phyloP scores from a whole-genome alignment of 176 grass and related monocot species.

The Avena atlantica region DNA sequence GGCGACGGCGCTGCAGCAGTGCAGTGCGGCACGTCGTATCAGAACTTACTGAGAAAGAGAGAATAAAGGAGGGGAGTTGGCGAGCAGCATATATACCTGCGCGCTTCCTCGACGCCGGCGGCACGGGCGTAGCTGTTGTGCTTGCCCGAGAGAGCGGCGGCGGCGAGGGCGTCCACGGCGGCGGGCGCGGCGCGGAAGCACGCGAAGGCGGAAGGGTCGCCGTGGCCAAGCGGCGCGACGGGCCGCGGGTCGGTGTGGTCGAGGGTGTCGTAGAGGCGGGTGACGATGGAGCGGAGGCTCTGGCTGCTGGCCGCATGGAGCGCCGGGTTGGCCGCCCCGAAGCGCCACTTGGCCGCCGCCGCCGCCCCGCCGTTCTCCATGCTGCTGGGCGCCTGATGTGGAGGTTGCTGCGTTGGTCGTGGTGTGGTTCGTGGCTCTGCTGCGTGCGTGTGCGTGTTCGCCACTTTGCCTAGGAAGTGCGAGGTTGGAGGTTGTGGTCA shows the following conservation, averaged over 20 bases:
- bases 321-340: conserved; percentile 40
- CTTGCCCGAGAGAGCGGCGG: conserved; percentile 17
- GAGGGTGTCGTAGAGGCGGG: neutral
- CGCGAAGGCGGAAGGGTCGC: conserved; percentile 51
- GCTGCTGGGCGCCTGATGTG: neutral
- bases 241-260: conserved; percentile 31
- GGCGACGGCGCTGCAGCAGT: conserved; percentile 51
- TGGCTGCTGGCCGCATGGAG: conserved; percentile 15
- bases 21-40: neutral
- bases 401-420: neutral
- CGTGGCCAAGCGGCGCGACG: conserved; percentile 46
- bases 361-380: conserved; percentile 26
- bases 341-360: conserved; percentile 29
- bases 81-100: conserved; percentile 32
- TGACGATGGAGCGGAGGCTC: conserved; percentile 31
- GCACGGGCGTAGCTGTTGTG: conserved; percentile 28
- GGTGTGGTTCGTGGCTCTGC: neutral
- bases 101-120: conserved; percentile 24
- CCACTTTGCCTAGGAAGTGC: too few species aligned
- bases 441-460: neutral
- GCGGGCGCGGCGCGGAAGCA: conserved; percentile 44
- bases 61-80: too few species aligned
- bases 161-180: conserved; percentile 24
- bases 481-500: too few species aligned
- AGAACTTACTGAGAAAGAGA: neutral